A percentile compares a stretch with the other conserved stretches of the same genome.
phyloP scores from a whole-genome alignment of 768 basidiomycete genomes.

The Termitomyces sp. region DNA sequence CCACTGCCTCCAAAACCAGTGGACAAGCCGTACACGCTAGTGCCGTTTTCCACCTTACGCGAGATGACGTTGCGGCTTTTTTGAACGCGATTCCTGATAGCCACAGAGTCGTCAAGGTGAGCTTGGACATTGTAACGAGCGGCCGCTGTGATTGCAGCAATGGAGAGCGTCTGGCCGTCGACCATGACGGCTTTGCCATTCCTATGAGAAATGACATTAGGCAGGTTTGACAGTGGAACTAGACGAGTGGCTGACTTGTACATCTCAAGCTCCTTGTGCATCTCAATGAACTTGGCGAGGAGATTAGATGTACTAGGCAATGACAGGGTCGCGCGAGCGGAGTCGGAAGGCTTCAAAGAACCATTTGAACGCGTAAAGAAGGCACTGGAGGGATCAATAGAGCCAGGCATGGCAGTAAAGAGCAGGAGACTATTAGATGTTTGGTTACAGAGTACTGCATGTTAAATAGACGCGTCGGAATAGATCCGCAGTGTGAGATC shows the following conservation, averaged over 20 bases:
- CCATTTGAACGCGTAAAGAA: constrained; percentile 15
- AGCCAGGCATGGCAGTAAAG: constrained; percentile 20
- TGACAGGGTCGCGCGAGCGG: background rate
- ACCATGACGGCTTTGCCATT: constrained; percentile 47
- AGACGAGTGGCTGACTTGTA: constrained; percentile 44
- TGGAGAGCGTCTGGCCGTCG: constrained; percentile 54
- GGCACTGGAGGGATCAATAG: constrained; percentile 25
- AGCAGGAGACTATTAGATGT: background rate
- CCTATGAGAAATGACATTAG: constrained; percentile 28
- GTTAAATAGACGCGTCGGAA: constrained; percentile 19
- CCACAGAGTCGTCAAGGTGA: constrained; percentile 24
- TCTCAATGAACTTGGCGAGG: constrained; percentile 41
- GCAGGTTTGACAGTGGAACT: background rate
- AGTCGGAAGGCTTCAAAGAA: background rate
- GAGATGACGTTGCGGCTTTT: constrained; percentile 64
- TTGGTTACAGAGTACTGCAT: constrained; percentile 4
- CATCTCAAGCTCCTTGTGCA: constrained; percentile 50
- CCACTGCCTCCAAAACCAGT: constrained; percentile 81
- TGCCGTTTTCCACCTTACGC: constrained; percentile 62
- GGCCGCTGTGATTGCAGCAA: constrained; percentile 55
- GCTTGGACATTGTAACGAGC: constrained; percentile 45
- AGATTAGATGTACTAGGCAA: constrained; percentile 16
- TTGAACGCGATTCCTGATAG: constrained; percentile 27
- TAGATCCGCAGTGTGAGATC: constrained; percentile 9
- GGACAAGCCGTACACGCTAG: constrained; percentile 81